Percentiles rank a stretch among this genome's conserved stretches.
Evolutionary conservation across 2,329 filamentous ascomycete genomes (phyloP).

Genomic region (Fusarium sp.): DNA sequence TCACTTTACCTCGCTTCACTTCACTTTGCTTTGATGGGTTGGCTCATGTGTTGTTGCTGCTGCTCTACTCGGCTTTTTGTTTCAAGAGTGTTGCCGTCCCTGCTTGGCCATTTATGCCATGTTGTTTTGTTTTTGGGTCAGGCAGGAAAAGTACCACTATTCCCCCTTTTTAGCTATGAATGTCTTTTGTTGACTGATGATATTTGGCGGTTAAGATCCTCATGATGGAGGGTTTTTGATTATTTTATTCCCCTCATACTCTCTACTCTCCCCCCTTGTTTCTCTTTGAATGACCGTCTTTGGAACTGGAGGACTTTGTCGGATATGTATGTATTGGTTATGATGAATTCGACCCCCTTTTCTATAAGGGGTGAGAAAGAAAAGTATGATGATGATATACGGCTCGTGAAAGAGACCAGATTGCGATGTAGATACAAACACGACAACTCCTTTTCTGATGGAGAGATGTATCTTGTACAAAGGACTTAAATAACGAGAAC

Average conservation of each 20-base stretch:
- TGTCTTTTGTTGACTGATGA: not conserved
- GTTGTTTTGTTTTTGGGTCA: not conserved
- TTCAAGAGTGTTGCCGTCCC: slow-evolving; percentile 8
- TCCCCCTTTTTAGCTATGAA: no score
- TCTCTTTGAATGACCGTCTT: not conserved
- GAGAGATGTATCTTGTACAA: not conserved
- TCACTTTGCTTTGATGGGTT: not conserved
- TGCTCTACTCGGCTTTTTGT: slow-evolving; percentile 3
- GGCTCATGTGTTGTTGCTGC: slow-evolving; percentile 1
- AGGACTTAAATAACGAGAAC: not conserved
- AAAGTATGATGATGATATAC: not conserved
- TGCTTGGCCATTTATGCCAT: not conserved
- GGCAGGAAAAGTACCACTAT: slow-evolving; percentile 1
- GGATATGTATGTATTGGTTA: not conserved
- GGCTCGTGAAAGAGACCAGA: not conserved
- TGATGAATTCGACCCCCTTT: not conserved
- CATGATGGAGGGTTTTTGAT: not conserved
- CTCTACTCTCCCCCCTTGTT: not conserved
- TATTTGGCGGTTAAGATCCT: not conserved
- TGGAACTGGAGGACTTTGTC: not conserved
- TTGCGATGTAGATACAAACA: not conserved
- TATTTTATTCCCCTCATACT: not conserved
- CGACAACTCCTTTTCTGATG: not conserved
- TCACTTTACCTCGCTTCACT: not conserved
- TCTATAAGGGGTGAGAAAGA: not conserved